phyloP scores from a whole-genome alignment of 352 stramenopile species.

The Phytopythium oedochilum region DNA sequence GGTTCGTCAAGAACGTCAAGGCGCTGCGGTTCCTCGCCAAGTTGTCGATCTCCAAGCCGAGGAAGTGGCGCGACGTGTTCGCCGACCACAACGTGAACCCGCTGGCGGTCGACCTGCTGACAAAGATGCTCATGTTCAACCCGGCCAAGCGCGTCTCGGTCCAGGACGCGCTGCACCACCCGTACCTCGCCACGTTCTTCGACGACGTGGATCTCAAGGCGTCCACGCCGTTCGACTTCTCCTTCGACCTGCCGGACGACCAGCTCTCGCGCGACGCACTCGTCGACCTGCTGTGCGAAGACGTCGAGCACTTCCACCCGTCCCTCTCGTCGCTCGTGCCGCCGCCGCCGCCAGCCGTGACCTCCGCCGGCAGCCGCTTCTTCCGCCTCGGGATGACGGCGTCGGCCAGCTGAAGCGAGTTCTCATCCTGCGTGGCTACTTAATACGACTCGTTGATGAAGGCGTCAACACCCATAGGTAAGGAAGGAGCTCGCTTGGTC shows the following conservation, averaged over 20 bases:
- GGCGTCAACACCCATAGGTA: too few species aligned
- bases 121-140: slow-evolving; percentile 69
- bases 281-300: slow-evolving; percentile 50
- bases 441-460: slow-evolving; percentile 14
- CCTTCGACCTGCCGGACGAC: slow-evolving; percentile 61
- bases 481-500: not conserved
- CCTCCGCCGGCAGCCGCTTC: slow-evolving; percentile 21
- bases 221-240: slow-evolving; percentile 51
- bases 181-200: slow-evolving; percentile 86
- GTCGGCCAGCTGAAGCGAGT: slow-evolving; percentile 25
- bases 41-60: slow-evolving; percentile 66
- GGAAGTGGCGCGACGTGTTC: slow-evolving; percentile 65
- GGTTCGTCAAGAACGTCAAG: slow-evolving; percentile 89
- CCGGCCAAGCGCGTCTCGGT: slow-evolving; percentile 71
- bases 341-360: slow-evolving; percentile 14
- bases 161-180: slow-evolving; percentile 44
- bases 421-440: not conserved
- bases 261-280: slow-evolving; percentile 57
- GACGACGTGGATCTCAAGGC: slow-evolving; percentile 52
- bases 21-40: slow-evolving; percentile 86
- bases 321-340: slow-evolving; percentile 15
- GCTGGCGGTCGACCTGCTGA: slow-evolving; percentile 55
- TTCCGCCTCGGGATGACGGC: slow-evolving; percentile 54
- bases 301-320: slow-evolving; percentile 59
- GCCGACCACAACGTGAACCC: slow-evolving; percentile 30